Evolutionary conservation across 495 filamentous ascomycete species (phyloP), one percentile per base, ranked within the genome.

Genomic region (Penicillium pancosmium): DNA sequence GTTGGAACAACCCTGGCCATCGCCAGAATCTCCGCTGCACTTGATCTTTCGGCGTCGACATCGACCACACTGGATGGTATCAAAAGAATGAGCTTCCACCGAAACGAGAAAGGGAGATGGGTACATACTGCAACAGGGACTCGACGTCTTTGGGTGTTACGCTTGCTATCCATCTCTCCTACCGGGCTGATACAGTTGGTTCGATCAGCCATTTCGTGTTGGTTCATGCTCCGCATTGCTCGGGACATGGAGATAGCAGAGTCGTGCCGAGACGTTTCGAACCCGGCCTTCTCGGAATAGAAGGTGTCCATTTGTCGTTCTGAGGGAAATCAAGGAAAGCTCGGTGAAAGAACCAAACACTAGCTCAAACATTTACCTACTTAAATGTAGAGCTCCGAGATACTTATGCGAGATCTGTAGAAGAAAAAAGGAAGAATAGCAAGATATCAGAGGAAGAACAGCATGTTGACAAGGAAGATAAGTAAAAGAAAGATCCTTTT

Each of bases 11-110:
- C 90, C 90, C 21, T 78, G 77, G 10, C 87, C 89, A 68, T 90
- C 82, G 25, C 87, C 88, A 5, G 80, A 79, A 70, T 97, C 93
- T 34, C 93, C 94, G 59, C 90, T 96, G 77, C 94, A 98, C 69
- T 91, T 89, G 66, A 98, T 98, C 79, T 98, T 98, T 52, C 94
- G 83, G 71, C 92, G 92, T 50, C 94, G 87, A 69, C 94, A 98
- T 59, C 94, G 86, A 31, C 83, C 84, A 73, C 94, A 98, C 94
- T 98, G 60, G 7, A 44, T 13, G 7, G 8, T 44, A n/a, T 19
- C 41, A 44, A 16, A 44, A 44, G 16, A 44, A 44, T 9, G 16
- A 44, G 41, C 16, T 19, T 59, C 94, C 86, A 31, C 82, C 84
- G 73, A 93, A 98, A 93, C 97, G 60, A 50, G 49, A 16, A 31